Conservation (phyloP, 2,329 filamentous ascomycete genomes). For the Penicillium decumbens region DNA sequence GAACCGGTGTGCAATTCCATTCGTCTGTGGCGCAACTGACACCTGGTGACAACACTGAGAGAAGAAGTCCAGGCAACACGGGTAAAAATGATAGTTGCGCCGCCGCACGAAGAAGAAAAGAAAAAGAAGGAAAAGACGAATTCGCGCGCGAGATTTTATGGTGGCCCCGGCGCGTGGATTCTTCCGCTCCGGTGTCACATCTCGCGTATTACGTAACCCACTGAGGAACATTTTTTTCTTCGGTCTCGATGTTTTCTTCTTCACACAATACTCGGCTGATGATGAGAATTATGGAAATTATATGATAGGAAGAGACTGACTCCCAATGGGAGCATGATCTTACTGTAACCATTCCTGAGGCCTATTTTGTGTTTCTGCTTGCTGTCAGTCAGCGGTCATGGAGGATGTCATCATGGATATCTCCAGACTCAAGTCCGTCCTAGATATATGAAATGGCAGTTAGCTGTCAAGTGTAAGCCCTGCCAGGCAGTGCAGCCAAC, state of each 20-base stretch:
- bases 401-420: neutral
- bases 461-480: neutral
- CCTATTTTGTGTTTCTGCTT: constrained; percentile 20
- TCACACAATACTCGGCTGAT: constrained; percentile 33
- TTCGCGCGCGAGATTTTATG: constrained; percentile 23
- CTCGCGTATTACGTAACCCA: constrained; percentile 10
- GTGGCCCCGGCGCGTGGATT: neutral
- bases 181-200: neutral
- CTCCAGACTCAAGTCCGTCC: neutral
- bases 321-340: constrained; percentile 40
- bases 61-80: constrained; percentile 73
- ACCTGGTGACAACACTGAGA: constrained; percentile 55
- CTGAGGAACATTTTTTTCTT: constrained; percentile 10
- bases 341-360: constrained; percentile 41
- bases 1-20: constrained; percentile 71
- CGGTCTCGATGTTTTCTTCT: constrained; percentile 18
- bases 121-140: constrained; percentile 38
- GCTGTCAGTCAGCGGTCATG: neutral
- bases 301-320: constrained; percentile 50
- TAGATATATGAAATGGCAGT: neutral
- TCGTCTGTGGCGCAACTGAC: constrained; percentile 75
- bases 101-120: constrained; percentile 73
- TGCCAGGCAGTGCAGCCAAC: neutral
- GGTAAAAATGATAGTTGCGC: constrained; percentile 65
- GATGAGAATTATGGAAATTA: constrained; percentile 42